Evolutionary conservation across 1,284 basidiomycete genomes (phyloP), one percentile per base, ranked within the genome.

Genomic region (Moniliophthora roreri): DNA sequence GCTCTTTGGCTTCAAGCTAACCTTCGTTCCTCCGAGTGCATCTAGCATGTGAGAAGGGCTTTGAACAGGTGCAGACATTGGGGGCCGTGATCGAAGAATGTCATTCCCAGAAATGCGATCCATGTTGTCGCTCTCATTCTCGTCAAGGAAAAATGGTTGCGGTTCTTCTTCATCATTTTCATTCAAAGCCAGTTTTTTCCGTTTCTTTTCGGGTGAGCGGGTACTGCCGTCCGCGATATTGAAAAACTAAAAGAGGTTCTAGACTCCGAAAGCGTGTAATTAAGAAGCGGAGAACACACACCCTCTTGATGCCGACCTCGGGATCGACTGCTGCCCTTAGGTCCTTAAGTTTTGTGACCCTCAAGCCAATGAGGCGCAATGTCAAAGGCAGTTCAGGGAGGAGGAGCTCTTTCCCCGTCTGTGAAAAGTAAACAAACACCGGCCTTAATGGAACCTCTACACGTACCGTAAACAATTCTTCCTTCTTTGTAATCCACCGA

Each of bases 301-400:
- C 89, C 50, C 81, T 74, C 65, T 87, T 87, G 53, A 91, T 89
- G 3, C 79, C 77, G 44, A 68, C 72, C 15, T 62, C 61, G 13
- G 79, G 72, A 23, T 76, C 73, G 45, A 75, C 58, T 35, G 65
- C 63, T 13, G 74, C 77, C 56, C 76, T 75, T 23, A 95, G 69
- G 67, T 96, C 93, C 63, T 89, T 92, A 52, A 96, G 72, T 57
- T 90, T 93, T 2, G 91, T 93, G 20, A 94, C 76, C 42, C 93
- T 78, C 21, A 96, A 73, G 2, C 93, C 93, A 52, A 96, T 86
- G 3, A 96, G 75, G 38, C 93, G 79, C 20, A 95, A 72, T 16
- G 79, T 85, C 20, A 94, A 66, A 0, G 92, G 93, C 11, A 91
- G 70, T 67, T 94, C 92, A 8, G 85, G 79, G 47, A 85, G 75